phyloP scores from a whole-genome alignment of 2,329 filamentous ascomycete species.

The Cladosporium velox region DNA sequence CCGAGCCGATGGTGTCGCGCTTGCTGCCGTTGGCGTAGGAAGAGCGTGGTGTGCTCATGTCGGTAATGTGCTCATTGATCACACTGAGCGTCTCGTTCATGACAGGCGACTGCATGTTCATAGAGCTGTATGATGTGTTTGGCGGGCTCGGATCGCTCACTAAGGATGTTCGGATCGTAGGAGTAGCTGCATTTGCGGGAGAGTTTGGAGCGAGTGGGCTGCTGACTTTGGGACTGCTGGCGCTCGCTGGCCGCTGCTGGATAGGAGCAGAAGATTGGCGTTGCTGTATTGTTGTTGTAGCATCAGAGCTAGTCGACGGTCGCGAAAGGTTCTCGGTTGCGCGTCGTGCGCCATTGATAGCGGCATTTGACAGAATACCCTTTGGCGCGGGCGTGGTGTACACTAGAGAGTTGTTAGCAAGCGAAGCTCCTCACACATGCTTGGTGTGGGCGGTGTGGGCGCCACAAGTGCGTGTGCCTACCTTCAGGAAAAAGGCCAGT shows the following conservation, averaged over 20 bases:
- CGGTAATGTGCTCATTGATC: constrained; percentile 95
- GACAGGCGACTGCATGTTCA: constrained; percentile 58
- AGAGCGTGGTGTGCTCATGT: constrained; percentile 66
- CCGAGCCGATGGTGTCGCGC: constrained; percentile 38
- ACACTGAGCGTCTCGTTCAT: constrained; percentile 94
- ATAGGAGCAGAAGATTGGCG: constrained; percentile 18
- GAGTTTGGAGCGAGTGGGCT: constrained; percentile 11
- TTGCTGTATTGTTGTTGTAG: constrained; percentile 17
- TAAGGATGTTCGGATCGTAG: constrained; percentile 17
- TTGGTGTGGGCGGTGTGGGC: neutral
- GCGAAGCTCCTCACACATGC: constrained; percentile 24
- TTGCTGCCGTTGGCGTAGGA: constrained; percentile 47
- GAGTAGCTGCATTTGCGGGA: neutral
- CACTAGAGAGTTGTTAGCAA: constrained; percentile 32
- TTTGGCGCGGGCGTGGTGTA: constrained; percentile 43
- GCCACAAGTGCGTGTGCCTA: constrained; percentile 41
- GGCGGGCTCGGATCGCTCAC: constrained; percentile 16
- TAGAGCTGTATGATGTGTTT: constrained; percentile 17
- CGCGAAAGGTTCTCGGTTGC: constrained; percentile 32
- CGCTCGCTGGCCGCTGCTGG: constrained; percentile 23
- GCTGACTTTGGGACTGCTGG: constrained; percentile 19
- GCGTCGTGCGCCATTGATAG: constrained; percentile 33
- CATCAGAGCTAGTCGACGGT: constrained; percentile 20
- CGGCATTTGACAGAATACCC: constrained; percentile 33
- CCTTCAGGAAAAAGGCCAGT: constrained; percentile 83